A percentile compares a stretch with the other conserved stretches of the same genome.
These are phyloP conservation scores for Plantago rigida DNA, from an alignment of 305 asterid genomes.

Conservation along the genomic window DNA sequence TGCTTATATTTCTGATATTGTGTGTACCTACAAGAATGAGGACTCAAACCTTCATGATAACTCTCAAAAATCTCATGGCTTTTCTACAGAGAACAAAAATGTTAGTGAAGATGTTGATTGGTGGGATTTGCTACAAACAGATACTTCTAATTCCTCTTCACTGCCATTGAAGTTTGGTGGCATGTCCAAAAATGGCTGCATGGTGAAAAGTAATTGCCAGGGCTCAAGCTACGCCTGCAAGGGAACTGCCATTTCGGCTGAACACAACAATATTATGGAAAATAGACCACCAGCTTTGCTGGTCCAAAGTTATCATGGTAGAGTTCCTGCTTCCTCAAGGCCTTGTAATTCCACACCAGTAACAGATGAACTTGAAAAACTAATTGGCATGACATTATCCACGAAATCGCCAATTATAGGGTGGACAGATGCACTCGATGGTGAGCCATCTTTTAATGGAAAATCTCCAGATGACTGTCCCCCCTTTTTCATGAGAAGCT, in stretches of 20 bases:
- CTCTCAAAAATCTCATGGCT: conserved; percentile 26
- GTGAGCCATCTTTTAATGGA: conserved; percentile 27
- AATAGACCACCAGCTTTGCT: conserved; percentile 23
- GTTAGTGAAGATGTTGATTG: conserved; percentile 22
- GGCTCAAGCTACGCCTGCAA: conserved; percentile 25
- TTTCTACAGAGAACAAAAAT: conserved; percentile 16
- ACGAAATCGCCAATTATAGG: conserved; percentile 57
- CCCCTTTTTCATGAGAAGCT: conserved; percentile 51
- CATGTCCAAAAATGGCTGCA: conserved; percentile 19
- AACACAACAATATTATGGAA: conserved; percentile 23
- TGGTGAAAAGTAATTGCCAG: conserved; percentile 24
- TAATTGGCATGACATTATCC: conserved; percentile 44
- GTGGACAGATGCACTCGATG: conserved; percentile 37
- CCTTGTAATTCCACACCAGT: conserved; percentile 27
- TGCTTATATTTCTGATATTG: conserved; percentile 23
- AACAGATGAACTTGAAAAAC: conserved; percentile 33
- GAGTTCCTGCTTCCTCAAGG: conserved; percentile 1
- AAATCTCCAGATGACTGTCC: conserved; percentile 32
- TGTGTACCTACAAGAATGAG: background rate
- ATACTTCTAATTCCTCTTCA: conserved; percentile 23
- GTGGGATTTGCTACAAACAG: conserved; percentile 26
- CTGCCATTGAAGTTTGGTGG: conserved; percentile 23
- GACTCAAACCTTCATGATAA: background rate
- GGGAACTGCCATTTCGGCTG: conserved; percentile 27
- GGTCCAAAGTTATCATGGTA: conserved; percentile 20